Base-by-base conservation (phyloP, 2,329 filamentous ascomycete genomes). In the Neonectria hederae region DNA sequence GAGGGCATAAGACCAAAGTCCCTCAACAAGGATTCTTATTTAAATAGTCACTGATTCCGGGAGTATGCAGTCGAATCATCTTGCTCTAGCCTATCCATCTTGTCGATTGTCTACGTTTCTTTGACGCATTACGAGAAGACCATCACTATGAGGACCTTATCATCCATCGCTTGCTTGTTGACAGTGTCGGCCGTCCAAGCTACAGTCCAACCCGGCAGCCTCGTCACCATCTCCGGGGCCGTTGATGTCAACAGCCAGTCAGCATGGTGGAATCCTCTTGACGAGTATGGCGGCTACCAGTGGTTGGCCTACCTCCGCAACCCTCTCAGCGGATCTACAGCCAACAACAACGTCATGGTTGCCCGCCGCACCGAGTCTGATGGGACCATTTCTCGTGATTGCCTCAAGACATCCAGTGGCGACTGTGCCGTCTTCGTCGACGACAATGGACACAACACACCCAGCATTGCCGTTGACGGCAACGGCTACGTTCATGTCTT, bases 401-500 rank as follows among this genome's bases (percentile, higher is more conserved):
- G 72, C 17, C 48, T 74, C 28, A 71, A 62, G 30, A 66, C 60
- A 2, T 60, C 67, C 3, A 30, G 26, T 2, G 65, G 65, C 0
- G 63, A 72, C 8, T 75, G 71, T 10, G 64, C 64, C 11, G 55
- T 69, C 7, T 74, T 74, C 43, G 42, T 60, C 0, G 72, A 70
- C 19, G 65, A 74, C 32, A 60, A 65, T 6, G 69, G 72, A 2
- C 72, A 74, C 35, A 74, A 73, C 43, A 40, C 62, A n/a, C 69
- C 69, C 1, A 69, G 67, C 43, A 56, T 70, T 19, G 68, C 66
- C 6, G 62, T 70, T n/a, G 69, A 71, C n/a, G 69, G 71, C 2
- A 61, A 74, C n/a, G 72, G 72, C 4, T 72, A 65, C 17, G 72
- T 73, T 2, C 72, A 74, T 40, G 66, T 74, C 24, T 74, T 74